phyloP scores from a whole-genome alignment of 2,329 filamentous ascomycete species.

The Trichoderma koningiopsis region DNA sequence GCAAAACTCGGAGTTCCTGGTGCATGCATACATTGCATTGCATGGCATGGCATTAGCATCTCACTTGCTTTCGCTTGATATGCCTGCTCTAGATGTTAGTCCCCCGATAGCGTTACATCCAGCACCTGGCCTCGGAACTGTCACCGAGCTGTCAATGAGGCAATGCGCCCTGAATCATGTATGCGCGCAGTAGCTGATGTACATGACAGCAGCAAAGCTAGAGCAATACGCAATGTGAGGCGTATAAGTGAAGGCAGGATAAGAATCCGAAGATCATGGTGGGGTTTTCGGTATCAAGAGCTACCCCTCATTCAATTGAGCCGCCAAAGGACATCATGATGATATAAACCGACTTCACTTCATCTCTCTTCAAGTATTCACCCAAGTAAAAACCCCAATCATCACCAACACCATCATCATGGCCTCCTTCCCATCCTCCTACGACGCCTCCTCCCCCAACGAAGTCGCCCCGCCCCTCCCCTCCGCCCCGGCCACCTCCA shows the following conservation, averaged over 20 bases:
- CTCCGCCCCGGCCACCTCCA: conserved; percentile 9
- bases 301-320: not conserved
- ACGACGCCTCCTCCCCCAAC: conserved; percentile 25
- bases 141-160: not conserved
- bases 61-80: not conserved
- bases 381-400: not conserved
- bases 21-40: not conserved
- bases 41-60: not conserved
- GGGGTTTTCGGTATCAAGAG: not conserved
- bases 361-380: not conserved
- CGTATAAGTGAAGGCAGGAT: not conserved
- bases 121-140: not conserved
- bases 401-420: not conserved
- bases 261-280: not conserved
- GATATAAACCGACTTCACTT: not conserved
- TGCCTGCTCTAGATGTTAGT: too few species aligned
- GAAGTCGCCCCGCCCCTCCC: conserved; percentile 26
- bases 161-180: not conserved
- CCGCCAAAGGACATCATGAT: not conserved
- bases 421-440: conserved; percentile 3
- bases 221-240: not conserved
- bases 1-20: not conserved
- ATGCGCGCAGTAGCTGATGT: not conserved
- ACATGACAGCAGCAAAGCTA: not conserved
- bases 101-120: not conserved